A percentile compares a stretch with the other conserved stretches of the same genome.
These are phyloP conservation scores for Aspergillus tamarii DNA, from an alignment of 2,329 filamentous ascomycete species.

Conservation along the genomic window DNA sequence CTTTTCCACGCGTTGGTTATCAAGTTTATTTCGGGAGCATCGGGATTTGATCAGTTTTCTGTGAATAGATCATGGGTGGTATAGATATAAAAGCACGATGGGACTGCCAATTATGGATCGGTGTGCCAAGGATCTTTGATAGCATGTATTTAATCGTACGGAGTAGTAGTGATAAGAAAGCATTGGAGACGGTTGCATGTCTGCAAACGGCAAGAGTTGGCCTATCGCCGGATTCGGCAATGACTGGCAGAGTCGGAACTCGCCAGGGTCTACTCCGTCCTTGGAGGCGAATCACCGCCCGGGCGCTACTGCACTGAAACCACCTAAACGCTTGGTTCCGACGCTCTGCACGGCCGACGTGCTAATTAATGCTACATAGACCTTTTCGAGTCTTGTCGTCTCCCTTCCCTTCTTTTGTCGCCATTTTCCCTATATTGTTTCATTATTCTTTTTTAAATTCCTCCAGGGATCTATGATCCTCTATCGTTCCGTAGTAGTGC, in stretches of 20 bases:
- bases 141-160: background rate
- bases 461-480: constrained; percentile 8
- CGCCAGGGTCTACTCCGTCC: too few species aligned
- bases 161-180: background rate
- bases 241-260: background rate
- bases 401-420: background rate
- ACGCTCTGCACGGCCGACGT: background rate
- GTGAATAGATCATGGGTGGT: constrained; percentile 19
- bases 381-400: background rate
- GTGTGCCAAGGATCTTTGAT: too few species aligned
- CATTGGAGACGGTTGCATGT: constrained; percentile 13
- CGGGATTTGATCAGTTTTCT: constrained; percentile 4
- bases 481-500: background rate
- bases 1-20: constrained; percentile 11
- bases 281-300: constrained; percentile 5
- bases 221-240: constrained; percentile 18
- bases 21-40: constrained; percentile 1
- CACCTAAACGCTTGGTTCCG: constrained; percentile 6
- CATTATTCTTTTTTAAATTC: background rate
- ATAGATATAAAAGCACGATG: constrained; percentile 3
- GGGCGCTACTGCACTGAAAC: background rate
- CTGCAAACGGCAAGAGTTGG: constrained; percentile 24
- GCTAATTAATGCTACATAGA: constrained; percentile 1
- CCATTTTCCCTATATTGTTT: background rate
- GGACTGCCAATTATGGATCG: constrained; percentile 10